Evolutionary conservation across 2,329 filamentous ascomycete species (phyloP).

Genomic region (Botrytis tulipae): DNA sequence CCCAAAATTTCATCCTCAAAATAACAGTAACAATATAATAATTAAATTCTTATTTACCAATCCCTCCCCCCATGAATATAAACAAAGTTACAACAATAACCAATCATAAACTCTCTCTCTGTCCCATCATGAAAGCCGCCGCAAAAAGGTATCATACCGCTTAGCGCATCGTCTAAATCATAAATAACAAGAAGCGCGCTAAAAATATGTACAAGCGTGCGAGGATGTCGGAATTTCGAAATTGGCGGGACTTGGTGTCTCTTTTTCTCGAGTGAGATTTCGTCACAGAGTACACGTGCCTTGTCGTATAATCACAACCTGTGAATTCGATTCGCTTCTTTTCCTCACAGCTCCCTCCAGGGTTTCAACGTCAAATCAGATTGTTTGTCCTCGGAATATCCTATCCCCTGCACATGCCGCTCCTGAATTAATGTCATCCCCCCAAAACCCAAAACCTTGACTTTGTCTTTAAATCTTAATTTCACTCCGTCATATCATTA

Average conservation of each 20-base stretch:
- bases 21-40: neutral
- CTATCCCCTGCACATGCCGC: neutral
- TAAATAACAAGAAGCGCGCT: neutral
- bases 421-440: neutral
- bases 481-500: neutral
- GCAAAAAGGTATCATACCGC: neutral
- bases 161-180: neutral
- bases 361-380: neutral
- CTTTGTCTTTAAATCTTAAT: neutral
- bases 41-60: neutral
- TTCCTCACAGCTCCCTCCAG: neutral
- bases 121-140: neutral
- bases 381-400: neutral
- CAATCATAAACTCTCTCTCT: neutral
- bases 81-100: neutral
- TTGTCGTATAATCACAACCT: neutral
- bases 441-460: neutral
- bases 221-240: neutral
- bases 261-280: neutral
- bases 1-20: neutral
- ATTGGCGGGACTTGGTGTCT: neutral
- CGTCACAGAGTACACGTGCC: neutral
- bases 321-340: neutral
- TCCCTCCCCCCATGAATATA: neutral
- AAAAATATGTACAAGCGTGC: neutral